phyloP scores from a whole-genome alignment of 2,329 filamentous ascomycete genomes.

The Emergomyces pasteurianus region DNA sequence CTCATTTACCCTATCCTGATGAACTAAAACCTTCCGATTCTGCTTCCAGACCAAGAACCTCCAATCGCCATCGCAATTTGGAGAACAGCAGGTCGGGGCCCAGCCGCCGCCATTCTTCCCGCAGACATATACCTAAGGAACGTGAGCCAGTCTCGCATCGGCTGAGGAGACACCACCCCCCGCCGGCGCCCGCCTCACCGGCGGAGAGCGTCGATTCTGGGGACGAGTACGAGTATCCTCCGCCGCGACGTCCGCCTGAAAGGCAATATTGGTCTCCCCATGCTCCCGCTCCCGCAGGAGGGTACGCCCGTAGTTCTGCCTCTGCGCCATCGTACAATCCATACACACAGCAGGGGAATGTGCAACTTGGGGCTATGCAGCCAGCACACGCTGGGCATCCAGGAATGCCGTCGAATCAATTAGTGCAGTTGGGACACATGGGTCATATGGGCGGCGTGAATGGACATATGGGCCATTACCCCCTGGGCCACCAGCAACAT shows the following conservation, averaged over 20 bases:
- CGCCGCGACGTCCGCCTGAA: conserved; percentile 28
- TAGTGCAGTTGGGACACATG: conserved; percentile 10
- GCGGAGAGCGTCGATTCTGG: conserved; percentile 2
- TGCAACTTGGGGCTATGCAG: conserved; percentile 8
- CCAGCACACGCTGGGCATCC: conserved; percentile 16
- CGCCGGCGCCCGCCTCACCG: conserved; percentile 17
- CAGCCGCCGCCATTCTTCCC: conserved; percentile 24
- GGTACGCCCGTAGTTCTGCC: conserved; percentile 30
- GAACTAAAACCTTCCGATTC: conserved; percentile 39
- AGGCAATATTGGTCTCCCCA: conserved; percentile 22
- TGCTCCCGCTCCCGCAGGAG: conserved; percentile 15
- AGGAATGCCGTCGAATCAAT: conserved; percentile 13
- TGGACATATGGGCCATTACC: conserved; percentile 5
- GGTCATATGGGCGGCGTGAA: conserved; percentile 2
- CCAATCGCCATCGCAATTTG: conserved; percentile 28
- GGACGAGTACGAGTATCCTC: conserved; percentile 16
- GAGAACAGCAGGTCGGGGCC: conserved; percentile 26
- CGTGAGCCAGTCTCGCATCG: conserved; percentile 26
- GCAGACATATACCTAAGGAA: conserved; percentile 27
- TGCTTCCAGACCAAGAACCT: conserved; percentile 32
- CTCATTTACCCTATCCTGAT: conserved; percentile 30
- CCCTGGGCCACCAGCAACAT: conserved; percentile 4
- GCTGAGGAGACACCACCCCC: conserved; percentile 31
- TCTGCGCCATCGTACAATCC: conserved; percentile 28
- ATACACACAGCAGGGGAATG: conserved; percentile 18